phyloP scores from a whole-genome alignment of 2,329 filamentous ascomycete genomes.

The Arthrobotrys megalospora region DNA sequence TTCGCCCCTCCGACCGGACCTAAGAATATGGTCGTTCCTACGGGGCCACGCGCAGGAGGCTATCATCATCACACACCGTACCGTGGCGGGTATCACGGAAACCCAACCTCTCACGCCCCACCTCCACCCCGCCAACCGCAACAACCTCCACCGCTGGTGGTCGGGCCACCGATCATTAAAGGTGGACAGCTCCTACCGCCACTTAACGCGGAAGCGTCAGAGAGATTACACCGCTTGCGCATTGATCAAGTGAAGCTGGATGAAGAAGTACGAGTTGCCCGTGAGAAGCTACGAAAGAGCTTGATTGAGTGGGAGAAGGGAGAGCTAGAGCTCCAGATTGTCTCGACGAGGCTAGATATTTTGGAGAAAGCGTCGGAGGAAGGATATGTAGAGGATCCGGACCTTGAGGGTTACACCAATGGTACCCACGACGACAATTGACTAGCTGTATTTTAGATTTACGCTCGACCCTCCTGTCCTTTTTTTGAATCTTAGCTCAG shows the following conservation, averaged over 20 bases:
- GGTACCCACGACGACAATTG: slow-evolving; percentile 33
- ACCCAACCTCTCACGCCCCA: slow-evolving; percentile 57
- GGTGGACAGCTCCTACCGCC: slow-evolving; percentile 64
- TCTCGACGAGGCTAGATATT: slow-evolving; percentile 63
- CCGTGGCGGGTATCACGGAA: slow-evolving; percentile 63
- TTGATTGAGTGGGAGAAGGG: slow-evolving; percentile 64
- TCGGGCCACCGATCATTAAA: slow-evolving; percentile 62
- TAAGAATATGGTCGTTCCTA: slow-evolving; percentile 71
- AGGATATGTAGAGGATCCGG: slow-evolving; percentile 44
- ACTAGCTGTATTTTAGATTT: slow-evolving; percentile 1
- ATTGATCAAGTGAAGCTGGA: slow-evolving; percentile 63
- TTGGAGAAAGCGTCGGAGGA: slow-evolving; percentile 61
- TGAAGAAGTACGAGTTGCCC: slow-evolving; percentile 62
- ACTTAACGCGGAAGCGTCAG: slow-evolving; percentile 63
- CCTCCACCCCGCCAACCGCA: slow-evolving; percentile 58
- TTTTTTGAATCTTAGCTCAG: no score
- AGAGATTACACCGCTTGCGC: slow-evolving; percentile 62
- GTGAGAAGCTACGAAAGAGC: slow-evolving; percentile 64
- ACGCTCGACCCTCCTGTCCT: no score
- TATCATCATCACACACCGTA: slow-evolving; percentile 63
- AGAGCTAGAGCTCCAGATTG: slow-evolving; percentile 63
- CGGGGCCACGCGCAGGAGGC: slow-evolving; percentile 40
- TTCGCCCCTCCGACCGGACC: slow-evolving; percentile 74
- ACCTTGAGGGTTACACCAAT: slow-evolving; percentile 46
- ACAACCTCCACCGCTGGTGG: slow-evolving; percentile 42